Evolutionary conservation across 164 flowering plant species (phyloP).

Genomic region (Magnolia sinica): DNA sequence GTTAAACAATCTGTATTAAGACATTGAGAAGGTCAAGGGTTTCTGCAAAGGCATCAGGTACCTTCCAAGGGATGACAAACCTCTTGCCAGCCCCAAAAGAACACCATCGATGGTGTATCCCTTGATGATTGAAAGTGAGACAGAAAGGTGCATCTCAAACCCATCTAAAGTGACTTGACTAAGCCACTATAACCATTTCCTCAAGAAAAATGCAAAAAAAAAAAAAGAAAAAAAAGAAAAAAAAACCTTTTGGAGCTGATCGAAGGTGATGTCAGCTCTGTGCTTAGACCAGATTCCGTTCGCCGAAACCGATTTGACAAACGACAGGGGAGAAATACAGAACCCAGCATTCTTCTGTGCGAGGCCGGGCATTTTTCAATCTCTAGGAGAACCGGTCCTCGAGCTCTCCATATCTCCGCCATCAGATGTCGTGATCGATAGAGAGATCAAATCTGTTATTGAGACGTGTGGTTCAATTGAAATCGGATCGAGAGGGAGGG

Average conservation of each 20-base stretch:
- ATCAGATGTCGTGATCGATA: background rate
- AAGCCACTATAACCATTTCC: too few relatives aligned
- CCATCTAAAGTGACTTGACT: too few relatives aligned
- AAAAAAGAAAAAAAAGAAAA: slow-evolving; percentile 5
- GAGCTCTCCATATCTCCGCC: background rate
- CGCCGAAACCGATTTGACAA: slow-evolving; percentile 32
- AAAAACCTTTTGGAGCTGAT: slow-evolving; percentile 50
- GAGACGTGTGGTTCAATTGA: background rate
- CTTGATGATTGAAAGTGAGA: too few relatives aligned
- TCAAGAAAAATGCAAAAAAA: background rate
- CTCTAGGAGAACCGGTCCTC: background rate
- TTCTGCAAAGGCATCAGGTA: too few relatives aligned
- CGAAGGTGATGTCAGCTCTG: slow-evolving; percentile 58
- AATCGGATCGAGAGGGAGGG: too few relatives aligned
- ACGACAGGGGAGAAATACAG: slow-evolving; percentile 18
- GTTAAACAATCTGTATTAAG: too few relatives aligned
- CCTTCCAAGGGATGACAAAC: too few relatives aligned
- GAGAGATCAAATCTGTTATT: background rate
- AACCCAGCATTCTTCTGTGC: slow-evolving; percentile 32
- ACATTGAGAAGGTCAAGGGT: too few relatives aligned
- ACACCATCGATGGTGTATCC: too few relatives aligned
- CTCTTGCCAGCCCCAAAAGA: too few relatives aligned
- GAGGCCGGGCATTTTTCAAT: slow-evolving; percentile 33
- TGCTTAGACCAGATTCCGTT: slow-evolving; percentile 85
- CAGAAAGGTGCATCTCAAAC: too few relatives aligned